Conservation (phyloP, 495 filamentous ascomycete genomes). For the Penicillium desertorum region DNA sequence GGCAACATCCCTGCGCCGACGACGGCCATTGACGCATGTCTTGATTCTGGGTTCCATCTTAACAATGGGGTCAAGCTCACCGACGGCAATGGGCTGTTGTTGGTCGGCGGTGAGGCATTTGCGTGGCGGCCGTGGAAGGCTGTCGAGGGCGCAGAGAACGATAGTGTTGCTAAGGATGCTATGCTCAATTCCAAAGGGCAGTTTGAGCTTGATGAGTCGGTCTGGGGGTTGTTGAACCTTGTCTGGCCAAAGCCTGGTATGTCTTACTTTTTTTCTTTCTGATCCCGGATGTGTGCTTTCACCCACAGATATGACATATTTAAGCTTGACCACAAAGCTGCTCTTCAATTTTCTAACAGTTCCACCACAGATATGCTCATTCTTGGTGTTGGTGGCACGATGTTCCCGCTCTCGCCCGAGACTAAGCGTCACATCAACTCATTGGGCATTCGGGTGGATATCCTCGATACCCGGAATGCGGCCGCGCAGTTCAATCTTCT, state of each 20-base stretch:
- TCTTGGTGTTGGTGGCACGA: constrained; percentile 74
- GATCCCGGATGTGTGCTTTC: constrained; percentile 6
- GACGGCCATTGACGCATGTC: constrained; percentile 78
- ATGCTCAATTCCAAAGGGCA: constrained; percentile 75
- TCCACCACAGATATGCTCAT: constrained; percentile 75
- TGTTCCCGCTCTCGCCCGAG: constrained; percentile 72
- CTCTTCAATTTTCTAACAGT: constrained; percentile 20
- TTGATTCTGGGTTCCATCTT: constrained; percentile 74
- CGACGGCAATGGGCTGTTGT: constrained; percentile 65
- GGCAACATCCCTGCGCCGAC: constrained; percentile 71
- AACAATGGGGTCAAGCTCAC: constrained; percentile 70
- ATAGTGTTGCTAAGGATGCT: constrained; percentile 35
- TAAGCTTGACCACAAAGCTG: neutral
- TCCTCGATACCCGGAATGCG: constrained; percentile 91
- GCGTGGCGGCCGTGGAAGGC: constrained; percentile 76
- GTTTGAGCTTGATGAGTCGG: constrained; percentile 70
- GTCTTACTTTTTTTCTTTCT: constrained; percentile 24
- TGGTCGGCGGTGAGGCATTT: constrained; percentile 86
- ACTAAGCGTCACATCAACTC: constrained; percentile 68
- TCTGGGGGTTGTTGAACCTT: constrained; percentile 72
- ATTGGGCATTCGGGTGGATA: constrained; percentile 81
- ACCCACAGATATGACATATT: neutral
- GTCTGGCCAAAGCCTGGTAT: constrained; percentile 91
- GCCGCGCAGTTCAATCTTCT: constrained; percentile 87
- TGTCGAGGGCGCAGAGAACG: constrained; percentile 25